Base-by-base conservation (phyloP, 2,329 filamentous ascomycete genomes). In the Aureobasidium sp. region DNA sequence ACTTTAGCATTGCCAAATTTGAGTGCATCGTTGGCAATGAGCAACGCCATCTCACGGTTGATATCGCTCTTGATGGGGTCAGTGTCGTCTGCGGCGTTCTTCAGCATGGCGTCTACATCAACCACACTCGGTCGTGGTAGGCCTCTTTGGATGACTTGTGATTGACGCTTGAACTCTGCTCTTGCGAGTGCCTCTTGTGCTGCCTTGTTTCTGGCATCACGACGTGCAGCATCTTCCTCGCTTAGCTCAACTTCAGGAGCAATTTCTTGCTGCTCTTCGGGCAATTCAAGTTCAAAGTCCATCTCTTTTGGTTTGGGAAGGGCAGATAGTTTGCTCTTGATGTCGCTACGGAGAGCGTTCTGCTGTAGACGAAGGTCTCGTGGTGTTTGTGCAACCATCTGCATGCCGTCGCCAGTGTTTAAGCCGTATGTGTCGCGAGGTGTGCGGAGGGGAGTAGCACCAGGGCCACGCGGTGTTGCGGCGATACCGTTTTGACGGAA, bases 271-370 rank as follows among this genome's bases (percentile, higher is more conserved):
- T 88, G 81, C 65, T 96, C 91, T 44, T 95, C 91, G 0, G 93
- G 93, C 37, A 96, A 77, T 71, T 97, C 93, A 49, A 97, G 84
- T 67, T 97, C 94, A 88, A 90, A 97, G 66, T 97, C 92, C 0
- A 86, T 88, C 70, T 96, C 91, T 70, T 96, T 97, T 0, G 94
- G 94, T 70, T 90, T 95, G 1, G 94, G 94, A 16, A 99, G 80
- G 27, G 90, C 86, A 4, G 90, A 83, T n/a, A 99, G 83, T 44
- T 88, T 84, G 57, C 83, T 81, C 63, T 85, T 85, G 7, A 99
- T 78, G 65, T 87, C 84, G 63, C 84, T 82, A 47, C 86, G 86
- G 66, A 86, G 74, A 6, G 86, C 85, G 63, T 87, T 79, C 64
- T 96, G 87, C 27, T 85, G 84, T 67, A 89, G 76, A 68, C 83